Percentiles rank a stretch among this genome's conserved stretches.
Evolutionary conservation across 495 filamentous ascomycete genomes (phyloP).

Genomic region (Neurospora pannonica): DNA sequence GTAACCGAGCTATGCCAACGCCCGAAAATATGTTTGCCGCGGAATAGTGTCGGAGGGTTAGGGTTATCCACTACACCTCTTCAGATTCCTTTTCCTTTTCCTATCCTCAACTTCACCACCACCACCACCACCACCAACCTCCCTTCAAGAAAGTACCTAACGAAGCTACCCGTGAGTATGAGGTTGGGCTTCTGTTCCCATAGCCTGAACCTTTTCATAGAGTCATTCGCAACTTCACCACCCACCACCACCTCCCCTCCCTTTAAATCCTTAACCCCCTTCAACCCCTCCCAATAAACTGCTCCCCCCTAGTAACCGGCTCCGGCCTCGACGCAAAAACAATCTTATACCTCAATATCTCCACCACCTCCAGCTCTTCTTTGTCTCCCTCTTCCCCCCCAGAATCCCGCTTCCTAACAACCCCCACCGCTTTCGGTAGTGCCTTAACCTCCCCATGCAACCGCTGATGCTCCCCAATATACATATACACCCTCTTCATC

Average conservation of each 20-base stretch:
- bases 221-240: neutral
- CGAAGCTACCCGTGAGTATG: no score
- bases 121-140: neutral
- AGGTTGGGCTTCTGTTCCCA: neutral
- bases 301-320: constrained; percentile 46
- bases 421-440: constrained; percentile 62
- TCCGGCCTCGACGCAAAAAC: constrained; percentile 82
- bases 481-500: constrained; percentile 85
- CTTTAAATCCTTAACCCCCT: neutral
- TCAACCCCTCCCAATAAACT: neutral
- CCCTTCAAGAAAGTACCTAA: neutral
- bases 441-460: constrained; percentile 88
- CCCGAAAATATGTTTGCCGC: no score
- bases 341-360: constrained; percentile 83
- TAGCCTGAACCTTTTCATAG: neutral
- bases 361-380: constrained; percentile 54
- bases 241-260: neutral
- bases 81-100: neutral
- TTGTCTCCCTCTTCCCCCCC: constrained; percentile 4
- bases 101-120: neutral
- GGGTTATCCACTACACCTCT: neutral
- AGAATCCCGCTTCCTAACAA: constrained; percentile 47
- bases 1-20: neutral
- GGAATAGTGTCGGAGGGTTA: neutral
- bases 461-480: constrained; percentile 81